These are phyloP conservation scores for Amphicarpaea edgeworthii DNA, from an alignment of 306 rosid genomes.

Conservation along the genomic window DNA sequence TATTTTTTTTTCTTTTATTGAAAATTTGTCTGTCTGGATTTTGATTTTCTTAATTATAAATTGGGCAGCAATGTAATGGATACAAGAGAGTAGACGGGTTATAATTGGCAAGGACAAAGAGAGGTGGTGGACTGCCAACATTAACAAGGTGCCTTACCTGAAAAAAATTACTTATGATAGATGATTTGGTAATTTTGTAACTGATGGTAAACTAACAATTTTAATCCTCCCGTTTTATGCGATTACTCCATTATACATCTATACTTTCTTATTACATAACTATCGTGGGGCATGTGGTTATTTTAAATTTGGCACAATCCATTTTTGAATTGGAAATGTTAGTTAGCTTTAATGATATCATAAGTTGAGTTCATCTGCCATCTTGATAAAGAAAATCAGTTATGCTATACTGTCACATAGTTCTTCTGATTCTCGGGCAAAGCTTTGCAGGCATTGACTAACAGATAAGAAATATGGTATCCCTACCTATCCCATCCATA, in stretches of 20 bases:
- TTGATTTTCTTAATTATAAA: slow-evolving; percentile 11
- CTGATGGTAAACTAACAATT: not conserved
- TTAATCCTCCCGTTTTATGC: not conserved
- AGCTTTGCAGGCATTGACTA: not conserved
- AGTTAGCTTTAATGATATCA: not conserved
- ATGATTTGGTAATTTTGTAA: slow-evolving; percentile 9
- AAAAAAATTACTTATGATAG: not conserved
- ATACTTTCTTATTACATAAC: not conserved
- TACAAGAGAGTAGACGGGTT: not conserved
- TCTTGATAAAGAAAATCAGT: slow-evolving; percentile 12
- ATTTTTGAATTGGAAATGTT: slow-evolving; percentile 10
- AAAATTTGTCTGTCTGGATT: not conserved
- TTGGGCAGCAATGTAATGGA: not conserved
- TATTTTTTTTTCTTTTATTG: not conserved
- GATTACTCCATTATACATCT: not conserved
- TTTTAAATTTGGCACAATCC: not conserved
- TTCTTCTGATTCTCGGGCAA: slow-evolving; percentile 23
- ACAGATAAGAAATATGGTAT: slow-evolving; percentile 15
- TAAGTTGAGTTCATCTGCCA: slow-evolving; percentile 9
- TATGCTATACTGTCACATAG: not conserved
- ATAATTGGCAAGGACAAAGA: not conserved
- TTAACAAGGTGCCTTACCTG: not conserved
- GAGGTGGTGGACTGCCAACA: not conserved
- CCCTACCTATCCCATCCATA: slow-evolving; percentile 18
- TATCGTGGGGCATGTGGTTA: not conserved